Evolutionary conservation across 768 basidiomycete genomes (phyloP), one percentile per base, ranked within the genome.

Genomic region (Leccinum aurantiacum): DNA sequence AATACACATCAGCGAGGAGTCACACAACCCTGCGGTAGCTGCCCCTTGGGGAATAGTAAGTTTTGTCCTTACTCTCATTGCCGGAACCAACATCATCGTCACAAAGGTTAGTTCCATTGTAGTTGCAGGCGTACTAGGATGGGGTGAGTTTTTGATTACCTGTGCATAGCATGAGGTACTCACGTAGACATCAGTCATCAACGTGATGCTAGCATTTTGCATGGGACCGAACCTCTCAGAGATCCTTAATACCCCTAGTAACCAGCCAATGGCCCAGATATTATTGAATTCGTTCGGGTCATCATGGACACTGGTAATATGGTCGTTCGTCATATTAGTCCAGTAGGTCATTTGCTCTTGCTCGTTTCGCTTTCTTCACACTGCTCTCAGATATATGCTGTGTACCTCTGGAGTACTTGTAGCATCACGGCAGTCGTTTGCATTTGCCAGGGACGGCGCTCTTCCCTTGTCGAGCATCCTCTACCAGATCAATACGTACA

Each of bases 21-120:
- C 83, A 13, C 73, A 74, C 1, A 85, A 86, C 54, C 85, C 85
- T 8, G 79, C 78, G 35, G 74, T 72, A 0, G 82, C 81, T 1
- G 83, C 82, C 5, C 85, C 85, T 0, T 82, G 78, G 78, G 84
- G 82, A 6, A 84, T 85, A 48, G 76, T 86, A 24, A 73, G 73
- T 37, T 3, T 17, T 25, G 1, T 50, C 5, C 4, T 48, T n/a
- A 6, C 27, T 4, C 54, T 33, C 22, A 4, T 60, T 6, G 19
- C 17, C 6, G 1, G 13, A 15, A 53, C 11, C 22, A 29, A 47
- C 2, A 29, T 51, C 10, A 7, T 15, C 24, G 55, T 3, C 48
- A 11, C 3, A 31, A 51, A 72, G 71, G 62, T 72, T 51, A 54
- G 37, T 50, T 75, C 82, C 10, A 79, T 80, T 25, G 76, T 66